phyloP scores from a whole-genome alignment of 1,139 yeast genomes.

The Suhomyces chickasaworum region DNA sequence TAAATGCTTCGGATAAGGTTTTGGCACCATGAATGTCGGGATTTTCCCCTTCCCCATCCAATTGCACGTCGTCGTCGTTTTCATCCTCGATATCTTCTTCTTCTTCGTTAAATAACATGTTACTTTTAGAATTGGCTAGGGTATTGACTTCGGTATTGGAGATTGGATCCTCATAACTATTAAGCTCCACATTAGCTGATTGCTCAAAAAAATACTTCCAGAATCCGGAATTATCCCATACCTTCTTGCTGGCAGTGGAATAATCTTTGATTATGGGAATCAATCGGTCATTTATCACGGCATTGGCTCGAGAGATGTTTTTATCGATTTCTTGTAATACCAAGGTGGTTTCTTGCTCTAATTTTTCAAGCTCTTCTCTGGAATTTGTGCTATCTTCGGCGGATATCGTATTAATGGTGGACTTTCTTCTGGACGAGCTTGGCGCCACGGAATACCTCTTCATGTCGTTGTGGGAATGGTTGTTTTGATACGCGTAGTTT shows the following conservation, averaged over 20 bases:
- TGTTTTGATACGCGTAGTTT: constrained; percentile 9
- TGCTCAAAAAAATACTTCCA: constrained; percentile 79
- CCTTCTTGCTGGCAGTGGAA: constrained; percentile 53
- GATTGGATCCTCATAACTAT: constrained; percentile 57
- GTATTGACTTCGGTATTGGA: constrained; percentile 22
- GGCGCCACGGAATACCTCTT: constrained; percentile 46
- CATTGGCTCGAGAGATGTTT: constrained; percentile 64
- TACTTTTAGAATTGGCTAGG: constrained; percentile 19
- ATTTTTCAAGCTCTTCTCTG: constrained; percentile 52
- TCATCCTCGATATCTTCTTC: constrained; percentile 10
- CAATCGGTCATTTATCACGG: constrained; percentile 60
- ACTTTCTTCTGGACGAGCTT: constrained; percentile 40
- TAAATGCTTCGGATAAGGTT: constrained; percentile 16
- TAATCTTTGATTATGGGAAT: constrained; percentile 64
- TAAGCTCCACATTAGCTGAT: constrained; percentile 68
- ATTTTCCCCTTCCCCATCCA: constrained; percentile 11
- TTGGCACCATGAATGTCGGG: background rate
- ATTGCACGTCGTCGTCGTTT: constrained; percentile 10
- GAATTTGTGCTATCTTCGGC: constrained; percentile 36
- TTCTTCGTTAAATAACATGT: constrained; percentile 21
- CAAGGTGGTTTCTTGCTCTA: constrained; percentile 81
- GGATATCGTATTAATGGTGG: constrained; percentile 23
- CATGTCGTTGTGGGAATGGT: constrained; percentile 22
- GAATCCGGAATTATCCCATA: constrained; percentile 64
- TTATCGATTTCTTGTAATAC: constrained; percentile 79